A percentile compares a stretch with the other conserved stretches of the same genome.
Evolutionary conservation across 2,329 filamentous ascomycete species (phyloP).

Genomic region (Malbranchea cinnamomea): DNA sequence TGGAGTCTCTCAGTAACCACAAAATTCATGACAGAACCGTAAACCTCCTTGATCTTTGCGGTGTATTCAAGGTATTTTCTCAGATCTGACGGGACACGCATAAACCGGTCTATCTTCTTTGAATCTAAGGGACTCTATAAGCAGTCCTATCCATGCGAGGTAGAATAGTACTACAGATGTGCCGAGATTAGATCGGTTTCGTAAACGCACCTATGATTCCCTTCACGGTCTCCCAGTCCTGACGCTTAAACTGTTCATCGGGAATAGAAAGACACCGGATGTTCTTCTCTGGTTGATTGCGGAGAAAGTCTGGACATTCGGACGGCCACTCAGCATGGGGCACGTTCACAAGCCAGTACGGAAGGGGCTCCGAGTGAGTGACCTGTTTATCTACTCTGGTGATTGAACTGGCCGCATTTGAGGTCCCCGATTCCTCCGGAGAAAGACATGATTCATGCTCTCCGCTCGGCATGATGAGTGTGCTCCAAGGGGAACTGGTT

Average conservation of each 20-base stretch:
- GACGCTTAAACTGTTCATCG: constrained; percentile 47
- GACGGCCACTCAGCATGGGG: constrained; percentile 44
- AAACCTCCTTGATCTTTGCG: constrained; percentile 35
- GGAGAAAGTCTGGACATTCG: constrained; percentile 59
- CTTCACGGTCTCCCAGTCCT: constrained; percentile 56
- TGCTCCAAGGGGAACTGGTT: too few relatives aligned
- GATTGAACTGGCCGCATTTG: too few relatives aligned
- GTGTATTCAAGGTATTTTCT: constrained; percentile 46
- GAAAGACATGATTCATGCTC: too few relatives aligned
- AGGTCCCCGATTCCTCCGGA: too few relatives aligned
- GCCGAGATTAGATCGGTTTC: too few relatives aligned
- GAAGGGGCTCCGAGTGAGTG: constrained; percentile 21
- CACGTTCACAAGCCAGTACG: constrained; percentile 78
- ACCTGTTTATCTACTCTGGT: constrained; percentile 15
- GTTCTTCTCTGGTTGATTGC: constrained; percentile 51
- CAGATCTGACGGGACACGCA: constrained; percentile 46
- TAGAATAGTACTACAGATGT: too few relatives aligned
- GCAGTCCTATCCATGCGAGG: too few relatives aligned
- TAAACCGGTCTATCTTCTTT: constrained; percentile 63
- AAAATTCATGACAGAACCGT: constrained; percentile 42
- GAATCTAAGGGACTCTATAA: constrained; percentile 26
- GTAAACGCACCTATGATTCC: constrained; percentile 40
- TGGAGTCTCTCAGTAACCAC: constrained; percentile 39
- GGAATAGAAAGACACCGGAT: constrained; percentile 52
- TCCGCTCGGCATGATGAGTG: too few relatives aligned